These are phyloP conservation scores for Globisporangium camurandrum DNA, from an alignment of 352 stramenopile genomes.

Conservation along the genomic window DNA sequence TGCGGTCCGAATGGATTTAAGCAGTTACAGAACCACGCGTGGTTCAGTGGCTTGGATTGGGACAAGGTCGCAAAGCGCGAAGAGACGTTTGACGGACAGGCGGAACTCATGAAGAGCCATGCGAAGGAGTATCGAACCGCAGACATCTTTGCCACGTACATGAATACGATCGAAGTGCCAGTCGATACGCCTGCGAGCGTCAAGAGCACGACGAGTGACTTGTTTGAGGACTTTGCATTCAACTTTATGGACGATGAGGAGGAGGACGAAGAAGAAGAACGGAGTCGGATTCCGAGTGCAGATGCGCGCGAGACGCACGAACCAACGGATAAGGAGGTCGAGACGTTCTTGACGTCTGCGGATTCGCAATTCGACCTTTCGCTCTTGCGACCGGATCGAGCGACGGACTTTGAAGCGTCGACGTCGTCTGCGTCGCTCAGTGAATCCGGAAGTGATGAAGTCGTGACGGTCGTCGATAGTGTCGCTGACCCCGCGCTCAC, in stretches of 20 bases:
- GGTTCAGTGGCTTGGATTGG: slow-evolving; percentile 86
- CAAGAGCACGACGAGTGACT: slow-evolving; percentile 55
- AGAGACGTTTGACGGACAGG: slow-evolving; percentile 57
- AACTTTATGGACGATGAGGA: slow-evolving; percentile 68
- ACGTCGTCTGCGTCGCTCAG: slow-evolving; percentile 49
- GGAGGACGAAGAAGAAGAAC: slow-evolving; percentile 15
- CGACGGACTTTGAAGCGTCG: slow-evolving; percentile 58
- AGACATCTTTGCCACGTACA: slow-evolving; percentile 85
- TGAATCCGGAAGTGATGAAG: slow-evolving; percentile 20
- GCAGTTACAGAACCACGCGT: slow-evolving; percentile 83
- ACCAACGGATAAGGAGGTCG: slow-evolving; percentile 21
- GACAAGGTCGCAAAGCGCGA: slow-evolving; percentile 54
- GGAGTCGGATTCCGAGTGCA: slow-evolving; percentile 15
- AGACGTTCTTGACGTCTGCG: slow-evolving; percentile 36
- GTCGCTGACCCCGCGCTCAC: slow-evolving; percentile 17
- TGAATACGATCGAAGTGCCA: slow-evolving; percentile 79
- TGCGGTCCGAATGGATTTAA: slow-evolving; percentile 83
- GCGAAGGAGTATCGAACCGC: slow-evolving; percentile 72
- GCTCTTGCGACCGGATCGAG: slow-evolving; percentile 53
- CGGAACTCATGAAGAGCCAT: slow-evolving; percentile 71
- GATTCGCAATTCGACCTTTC: slow-evolving; percentile 74
- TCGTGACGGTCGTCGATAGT: slow-evolving; percentile 22
- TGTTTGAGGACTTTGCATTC: slow-evolving; percentile 81
- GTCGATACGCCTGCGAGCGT: slow-evolving; percentile 78
- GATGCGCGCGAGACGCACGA: slow-evolving; percentile 15